These are phyloP conservation scores for Cetradonia linearis DNA, from an alignment of 495 filamentous ascomycete species.

Conservation along the genomic window DNA sequence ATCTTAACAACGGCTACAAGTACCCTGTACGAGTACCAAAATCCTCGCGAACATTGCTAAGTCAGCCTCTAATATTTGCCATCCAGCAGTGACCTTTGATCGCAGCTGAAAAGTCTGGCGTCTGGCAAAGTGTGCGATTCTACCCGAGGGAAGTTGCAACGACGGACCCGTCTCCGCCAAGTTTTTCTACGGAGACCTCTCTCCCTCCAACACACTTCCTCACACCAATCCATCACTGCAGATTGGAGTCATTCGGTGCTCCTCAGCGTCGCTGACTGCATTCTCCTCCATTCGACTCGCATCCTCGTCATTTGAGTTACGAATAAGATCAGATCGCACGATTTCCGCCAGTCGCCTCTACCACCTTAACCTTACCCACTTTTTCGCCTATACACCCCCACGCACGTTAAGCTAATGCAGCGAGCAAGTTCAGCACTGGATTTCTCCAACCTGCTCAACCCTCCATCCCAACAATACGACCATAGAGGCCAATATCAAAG, in stretches of 20 bases:
- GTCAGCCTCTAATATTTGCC: slow-evolving; percentile 9
- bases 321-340: slow-evolving; percentile 11
- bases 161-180: slow-evolving; percentile 5
- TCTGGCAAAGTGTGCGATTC: slow-evolving; percentile 7
- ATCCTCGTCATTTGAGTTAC: not conserved
- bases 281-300: not conserved
- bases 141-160: slow-evolving; percentile 1
- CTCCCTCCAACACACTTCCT: not conserved
- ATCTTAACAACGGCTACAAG: not conserved
- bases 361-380: not conserved
- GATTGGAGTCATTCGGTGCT: slow-evolving; percentile 2
- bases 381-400: slow-evolving; percentile 17
- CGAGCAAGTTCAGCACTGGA: slow-evolving; percentile 59
- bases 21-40: not conserved
- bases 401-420: slow-evolving; percentile 43
- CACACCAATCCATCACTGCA: not conserved
- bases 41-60: not conserved
- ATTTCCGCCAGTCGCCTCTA: slow-evolving; percentile 17
- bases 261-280: not conserved
- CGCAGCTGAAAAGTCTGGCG: slow-evolving; percentile 1
- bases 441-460: slow-evolving; percentile 72
- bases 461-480: slow-evolving; percentile 31
- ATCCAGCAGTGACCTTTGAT: too few relatives aligned
- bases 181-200: slow-evolving; percentile 1
- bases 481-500: slow-evolving; percentile 11